These are phyloP conservation scores for Parasarocladium wereldwijsianum DNA, from an alignment of 2,329 filamentous ascomycete genomes.

Conservation along the genomic window DNA sequence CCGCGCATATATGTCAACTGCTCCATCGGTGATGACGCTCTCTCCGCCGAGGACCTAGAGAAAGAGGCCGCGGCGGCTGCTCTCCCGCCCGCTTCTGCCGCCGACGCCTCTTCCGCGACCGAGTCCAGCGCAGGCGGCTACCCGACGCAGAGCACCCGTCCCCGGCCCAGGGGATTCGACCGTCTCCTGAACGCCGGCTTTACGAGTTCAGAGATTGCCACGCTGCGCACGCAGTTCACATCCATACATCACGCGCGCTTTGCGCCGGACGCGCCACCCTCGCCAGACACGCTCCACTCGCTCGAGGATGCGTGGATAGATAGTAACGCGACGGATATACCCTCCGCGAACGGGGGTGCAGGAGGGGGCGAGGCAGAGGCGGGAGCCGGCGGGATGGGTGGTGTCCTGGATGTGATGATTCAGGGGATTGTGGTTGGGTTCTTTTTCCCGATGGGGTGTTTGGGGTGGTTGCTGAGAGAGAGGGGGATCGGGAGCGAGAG, in stretches of 20 bases:
- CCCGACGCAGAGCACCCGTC: constrained; percentile 14
- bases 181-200: constrained; percentile 71
- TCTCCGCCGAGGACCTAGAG: constrained; percentile 54
- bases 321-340: constrained; percentile 32
- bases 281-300: constrained; percentile 55
- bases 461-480: constrained; percentile 74
- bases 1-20: constrained; percentile 76
- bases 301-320: constrained; percentile 92
- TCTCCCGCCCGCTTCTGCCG: constrained; percentile 13
- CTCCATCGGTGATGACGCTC: constrained; percentile 66
- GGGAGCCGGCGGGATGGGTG: constrained; percentile 33
- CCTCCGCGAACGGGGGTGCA: constrained; percentile 13
- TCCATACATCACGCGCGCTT: constrained; percentile 69
- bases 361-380: constrained; percentile 24
- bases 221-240: constrained; percentile 76
- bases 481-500: constrained; percentile 76
- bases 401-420: constrained; percentile 67
- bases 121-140: constrained; percentile 12
- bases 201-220: constrained; percentile 66
- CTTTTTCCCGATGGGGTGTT: constrained; percentile 80
- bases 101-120: constrained; percentile 33
- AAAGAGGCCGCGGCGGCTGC: constrained; percentile 42
- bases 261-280: constrained; percentile 81
- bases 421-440: constrained; percentile 85
- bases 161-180: constrained; percentile 62